phyloP scores from a whole-genome alignment of 23 red algal genomes.

The Pyropia haitanensis region DNA sequence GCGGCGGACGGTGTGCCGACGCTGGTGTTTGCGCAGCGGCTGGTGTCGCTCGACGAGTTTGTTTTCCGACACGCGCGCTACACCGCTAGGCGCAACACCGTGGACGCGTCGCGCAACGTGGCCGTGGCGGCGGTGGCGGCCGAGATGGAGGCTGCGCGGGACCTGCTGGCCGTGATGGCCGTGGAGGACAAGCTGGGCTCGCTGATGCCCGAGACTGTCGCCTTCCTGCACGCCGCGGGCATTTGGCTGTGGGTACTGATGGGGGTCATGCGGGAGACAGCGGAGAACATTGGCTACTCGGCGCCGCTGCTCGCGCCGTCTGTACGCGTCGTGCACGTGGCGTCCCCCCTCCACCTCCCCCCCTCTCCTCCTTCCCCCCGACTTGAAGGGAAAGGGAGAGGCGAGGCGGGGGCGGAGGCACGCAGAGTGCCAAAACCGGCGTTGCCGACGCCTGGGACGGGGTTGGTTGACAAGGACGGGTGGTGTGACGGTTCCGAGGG shows the following conservation, averaged over 20 bases:
- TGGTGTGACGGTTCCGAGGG: no score
- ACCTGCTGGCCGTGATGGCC: slow-evolving; percentile 46
- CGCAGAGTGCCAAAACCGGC: no score
- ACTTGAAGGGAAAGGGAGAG: no score
- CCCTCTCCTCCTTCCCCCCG: no score
- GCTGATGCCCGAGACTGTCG: slow-evolving; percentile 49
- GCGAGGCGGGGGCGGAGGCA: no score
- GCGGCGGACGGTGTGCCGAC: slow-evolving; percentile 71
- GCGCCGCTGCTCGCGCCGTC: slow-evolving; percentile 18
- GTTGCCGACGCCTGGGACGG: no score
- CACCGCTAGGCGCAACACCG: slow-evolving; percentile 17
- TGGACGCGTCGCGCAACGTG: slow-evolving; percentile 23
- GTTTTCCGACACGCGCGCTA: slow-evolving; percentile 18
- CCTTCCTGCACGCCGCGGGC: slow-evolving; percentile 72
- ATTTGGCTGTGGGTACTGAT: slow-evolving; percentile 81
- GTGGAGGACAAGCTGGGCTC: slow-evolving; percentile 81
- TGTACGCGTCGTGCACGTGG: slow-evolving; percentile 46
- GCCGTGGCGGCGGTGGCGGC: slow-evolving; percentile 29
- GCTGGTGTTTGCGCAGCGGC: slow-evolving; percentile 42
- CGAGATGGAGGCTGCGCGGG: slow-evolving; percentile 37
- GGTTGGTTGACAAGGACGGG: no score
- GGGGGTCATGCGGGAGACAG: slow-evolving; percentile 76
- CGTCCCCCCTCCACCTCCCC: no score
- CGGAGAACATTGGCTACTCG: slow-evolving; percentile 79
- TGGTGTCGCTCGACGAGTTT: slow-evolving; percentile 29